Conservation (phyloP, 306 rosid species). For the Vigna trinervia region DNA sequence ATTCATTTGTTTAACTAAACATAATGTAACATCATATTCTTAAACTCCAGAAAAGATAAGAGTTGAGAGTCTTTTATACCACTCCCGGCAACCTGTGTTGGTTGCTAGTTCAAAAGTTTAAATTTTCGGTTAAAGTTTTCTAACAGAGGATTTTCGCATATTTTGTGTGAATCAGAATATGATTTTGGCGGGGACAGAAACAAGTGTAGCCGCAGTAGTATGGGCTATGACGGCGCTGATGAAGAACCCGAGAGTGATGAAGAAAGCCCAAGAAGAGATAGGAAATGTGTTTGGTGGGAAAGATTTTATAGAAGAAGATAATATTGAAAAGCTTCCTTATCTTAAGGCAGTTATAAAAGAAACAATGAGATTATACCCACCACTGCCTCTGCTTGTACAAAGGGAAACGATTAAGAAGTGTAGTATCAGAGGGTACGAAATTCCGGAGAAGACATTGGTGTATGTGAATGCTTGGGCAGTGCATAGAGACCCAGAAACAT, state of each 20-base stretch:
- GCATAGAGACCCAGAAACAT: slow-evolving; percentile 5
- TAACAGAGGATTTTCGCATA: too few species aligned
- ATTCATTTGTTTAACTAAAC: too few species aligned
- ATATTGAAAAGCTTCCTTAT: not conserved
- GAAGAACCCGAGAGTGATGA: not conserved
- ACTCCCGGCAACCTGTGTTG: too few species aligned
- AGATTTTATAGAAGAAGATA: not conserved
- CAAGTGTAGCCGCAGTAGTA: not conserved
- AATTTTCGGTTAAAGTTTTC: too few species aligned
- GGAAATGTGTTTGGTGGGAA: not conserved
- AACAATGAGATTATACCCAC: not conserved
- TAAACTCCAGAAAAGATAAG: too few species aligned
- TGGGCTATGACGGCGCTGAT: not conserved
- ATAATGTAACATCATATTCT: too few species aligned
- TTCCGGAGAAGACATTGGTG: slow-evolving; percentile 1
- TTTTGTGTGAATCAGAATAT: not conserved
- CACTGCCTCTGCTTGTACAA: not conserved
- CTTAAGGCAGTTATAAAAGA: not conserved
- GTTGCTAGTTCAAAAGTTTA: too few species aligned
- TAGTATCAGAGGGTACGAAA: not conserved
- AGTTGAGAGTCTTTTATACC: too few species aligned
- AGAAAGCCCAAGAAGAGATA: not conserved
- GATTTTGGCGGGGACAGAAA: not conserved
- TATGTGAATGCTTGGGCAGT: slow-evolving; percentile 6
- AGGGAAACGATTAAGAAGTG: not conserved